A percentile compares a stretch with the other conserved stretches of the same genome.
phyloP scores from a whole-genome alignment of 163 green algal genomes.

The Chlorella variabilis region DNA sequence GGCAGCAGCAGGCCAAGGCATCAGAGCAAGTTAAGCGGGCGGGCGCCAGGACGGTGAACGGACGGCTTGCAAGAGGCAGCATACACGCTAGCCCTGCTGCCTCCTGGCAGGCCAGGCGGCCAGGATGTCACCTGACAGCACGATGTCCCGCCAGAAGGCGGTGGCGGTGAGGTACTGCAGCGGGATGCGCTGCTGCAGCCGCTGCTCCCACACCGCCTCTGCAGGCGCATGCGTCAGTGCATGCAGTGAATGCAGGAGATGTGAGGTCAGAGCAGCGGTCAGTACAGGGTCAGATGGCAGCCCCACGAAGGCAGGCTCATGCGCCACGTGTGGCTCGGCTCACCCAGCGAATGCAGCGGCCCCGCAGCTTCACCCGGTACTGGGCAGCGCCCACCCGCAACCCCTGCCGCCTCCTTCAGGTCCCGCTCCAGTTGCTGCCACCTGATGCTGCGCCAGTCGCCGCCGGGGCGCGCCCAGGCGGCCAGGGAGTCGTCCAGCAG shows the following conservation, averaged over 20 bases:
- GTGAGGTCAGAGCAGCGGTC: too few relatives aligned
- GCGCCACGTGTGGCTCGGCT: too few relatives aligned
- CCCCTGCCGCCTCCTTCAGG: neutral
- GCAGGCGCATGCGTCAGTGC: neutral
- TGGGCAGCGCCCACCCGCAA: neutral
- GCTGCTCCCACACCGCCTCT: constrained; percentile 42
- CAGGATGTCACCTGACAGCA: constrained; percentile 61
- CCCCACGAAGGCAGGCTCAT: too few relatives aligned
- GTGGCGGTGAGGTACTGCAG: constrained; percentile 86
- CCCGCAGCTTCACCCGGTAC: constrained; percentile 17
- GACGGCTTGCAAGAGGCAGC: neutral
- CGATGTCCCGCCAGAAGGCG: constrained; percentile 82
- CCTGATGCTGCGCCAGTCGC: neutral
- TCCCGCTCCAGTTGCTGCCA: constrained; percentile 8
- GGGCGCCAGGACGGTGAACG: too few relatives aligned
- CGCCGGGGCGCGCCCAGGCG: neutral
- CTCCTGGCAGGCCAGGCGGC: neutral
- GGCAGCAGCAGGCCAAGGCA: neutral
- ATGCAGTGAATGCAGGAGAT: too few relatives aligned
- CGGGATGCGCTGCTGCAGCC: constrained; percentile 67
- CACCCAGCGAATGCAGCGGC: constrained; percentile 32
- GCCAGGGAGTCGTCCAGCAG: constrained; percentile 58
- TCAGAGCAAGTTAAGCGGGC: too few relatives aligned
- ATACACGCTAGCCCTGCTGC: too few relatives aligned
- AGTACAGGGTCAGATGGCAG: too few relatives aligned